phyloP scores from a whole-genome alignment of 1,284 basidiomycete genomes.

The Earliella scabrosa region DNA sequence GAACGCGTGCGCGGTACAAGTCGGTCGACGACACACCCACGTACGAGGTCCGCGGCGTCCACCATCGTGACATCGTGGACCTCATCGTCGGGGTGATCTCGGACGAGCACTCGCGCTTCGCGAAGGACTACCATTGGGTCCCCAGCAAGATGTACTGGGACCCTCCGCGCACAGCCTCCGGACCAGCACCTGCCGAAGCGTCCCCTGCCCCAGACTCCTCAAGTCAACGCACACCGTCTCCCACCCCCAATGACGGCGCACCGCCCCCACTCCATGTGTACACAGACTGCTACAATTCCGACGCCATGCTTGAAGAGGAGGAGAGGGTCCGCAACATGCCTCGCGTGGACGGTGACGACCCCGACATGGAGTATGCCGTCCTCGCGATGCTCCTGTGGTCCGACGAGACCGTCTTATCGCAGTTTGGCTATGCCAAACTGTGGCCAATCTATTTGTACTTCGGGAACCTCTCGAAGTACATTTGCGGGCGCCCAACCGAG shows the following conservation, averaged over 20 bases:
- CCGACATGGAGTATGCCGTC: slow-evolving; percentile 19
- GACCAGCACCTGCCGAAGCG: too few relatives aligned
- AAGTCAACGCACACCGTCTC: too few relatives aligned
- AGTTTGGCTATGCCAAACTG: slow-evolving; percentile 21
- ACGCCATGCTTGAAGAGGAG: slow-evolving; percentile 25
- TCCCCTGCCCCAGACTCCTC: too few relatives aligned
- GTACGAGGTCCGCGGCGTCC: slow-evolving; percentile 26
- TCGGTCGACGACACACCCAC: slow-evolving; percentile 28
- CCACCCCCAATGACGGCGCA: not conserved
- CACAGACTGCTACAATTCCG: slow-evolving; percentile 23
- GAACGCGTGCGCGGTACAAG: slow-evolving; percentile 8
- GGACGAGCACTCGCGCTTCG: not conserved
- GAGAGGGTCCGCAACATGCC: slow-evolving; percentile 12
- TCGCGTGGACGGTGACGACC: slow-evolving; percentile 6
- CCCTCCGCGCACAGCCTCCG: not conserved
- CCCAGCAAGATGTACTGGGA: not conserved
- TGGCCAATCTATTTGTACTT: slow-evolving; percentile 20
- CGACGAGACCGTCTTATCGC: slow-evolving; percentile 23
- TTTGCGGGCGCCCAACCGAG: slow-evolving; percentile 22
- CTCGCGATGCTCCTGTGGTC: slow-evolving; percentile 24
- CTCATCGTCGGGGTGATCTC: not conserved
- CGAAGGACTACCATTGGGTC: not conserved
- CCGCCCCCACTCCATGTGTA: slow-evolving; percentile 12
- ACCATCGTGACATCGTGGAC: not conserved
- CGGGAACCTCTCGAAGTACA: slow-evolving; percentile 31